Evolutionary conservation across 805 yeast species (phyloP).

Genomic region (Myxozyma neotropica): DNA sequence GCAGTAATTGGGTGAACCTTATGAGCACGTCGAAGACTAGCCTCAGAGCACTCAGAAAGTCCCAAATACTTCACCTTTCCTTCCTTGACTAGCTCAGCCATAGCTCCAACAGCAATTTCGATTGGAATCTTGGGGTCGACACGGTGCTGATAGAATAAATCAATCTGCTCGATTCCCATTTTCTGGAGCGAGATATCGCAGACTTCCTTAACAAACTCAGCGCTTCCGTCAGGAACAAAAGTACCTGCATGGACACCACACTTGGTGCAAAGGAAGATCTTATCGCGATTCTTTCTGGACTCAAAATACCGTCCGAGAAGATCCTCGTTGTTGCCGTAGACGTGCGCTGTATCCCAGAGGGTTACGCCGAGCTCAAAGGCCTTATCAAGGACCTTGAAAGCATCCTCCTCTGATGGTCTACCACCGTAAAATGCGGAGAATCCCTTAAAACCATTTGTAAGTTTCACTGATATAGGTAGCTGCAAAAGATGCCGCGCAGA

Average conservation of each 20-base stretch:
- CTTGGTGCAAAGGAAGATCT: conserved; percentile 62
- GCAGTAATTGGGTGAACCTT: conserved; percentile 59
- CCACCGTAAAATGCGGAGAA: conserved; percentile 26
- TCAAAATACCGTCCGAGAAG: conserved; percentile 56
- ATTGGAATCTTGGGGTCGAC: conserved; percentile 59
- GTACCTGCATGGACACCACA: conserved; percentile 51
- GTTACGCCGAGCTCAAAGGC: conserved; percentile 53
- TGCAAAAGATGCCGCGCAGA: neutral
- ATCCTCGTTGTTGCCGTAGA: conserved; percentile 63
- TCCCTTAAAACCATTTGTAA: conserved; percentile 8
- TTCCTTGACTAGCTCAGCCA: conserved; percentile 60
- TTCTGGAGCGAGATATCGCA: conserved; percentile 22
- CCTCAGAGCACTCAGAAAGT: conserved; percentile 69
- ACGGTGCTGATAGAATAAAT: conserved; percentile 73
- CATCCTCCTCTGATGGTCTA: conserved; percentile 46
- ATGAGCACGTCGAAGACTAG: conserved; percentile 61
- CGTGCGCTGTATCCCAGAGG: conserved; percentile 68
- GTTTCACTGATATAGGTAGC: neutral
- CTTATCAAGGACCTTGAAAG: conserved; percentile 54
- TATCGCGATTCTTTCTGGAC: conserved; percentile 50
- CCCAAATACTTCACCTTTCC: conserved; percentile 74
- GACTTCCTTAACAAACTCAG: conserved; percentile 27
- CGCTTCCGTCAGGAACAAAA: conserved; percentile 37
- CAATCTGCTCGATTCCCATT: conserved; percentile 41
- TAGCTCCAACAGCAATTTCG: conserved; percentile 59